Evolutionary conservation across 2,329 filamentous ascomycete species (phyloP).

Genomic region (Dactylellina drechsleri): DNA sequence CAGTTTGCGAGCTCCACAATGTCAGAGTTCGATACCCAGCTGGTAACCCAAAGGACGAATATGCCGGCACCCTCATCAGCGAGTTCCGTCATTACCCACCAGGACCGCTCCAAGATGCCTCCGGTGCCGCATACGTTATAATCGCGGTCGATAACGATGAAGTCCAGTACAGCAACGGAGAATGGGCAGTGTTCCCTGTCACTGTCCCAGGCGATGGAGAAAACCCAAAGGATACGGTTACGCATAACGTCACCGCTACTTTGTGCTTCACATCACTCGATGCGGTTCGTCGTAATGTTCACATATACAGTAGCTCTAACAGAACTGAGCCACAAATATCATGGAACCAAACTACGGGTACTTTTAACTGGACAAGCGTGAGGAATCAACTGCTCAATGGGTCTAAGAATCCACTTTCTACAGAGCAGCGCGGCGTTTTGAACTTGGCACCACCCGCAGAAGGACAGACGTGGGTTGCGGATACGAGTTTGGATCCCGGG

Average conservation of each 20-base stretch:
- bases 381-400: not conserved
- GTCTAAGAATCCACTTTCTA: not conserved
- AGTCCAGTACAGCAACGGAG: not conserved
- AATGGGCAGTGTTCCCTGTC: not conserved
- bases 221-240: not conserved
- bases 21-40: not conserved
- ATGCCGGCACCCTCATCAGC: slow-evolving; percentile 4
- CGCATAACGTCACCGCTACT: slow-evolving; percentile 1
- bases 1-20: slow-evolving; percentile 25
- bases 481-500: not conserved
- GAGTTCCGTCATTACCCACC: slow-evolving; percentile 14
- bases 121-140: slow-evolving; percentile 8
- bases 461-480: not conserved
- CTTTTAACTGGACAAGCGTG: slow-evolving; percentile 11
- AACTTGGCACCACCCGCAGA: not conserved
- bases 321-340: slow-evolving; percentile 9
- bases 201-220: not conserved
- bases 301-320: not conserved
- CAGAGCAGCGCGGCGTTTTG: slow-evolving; percentile 8
- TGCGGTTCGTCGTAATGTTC: not conserved
- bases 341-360: not conserved
- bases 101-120: not conserved
- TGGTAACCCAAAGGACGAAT: slow-evolving; percentile 1
- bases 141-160: not conserved
- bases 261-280: slow-evolving; percentile 9